phyloP scores from a whole-genome alignment of 768 basidiomycete genomes.

The Pisolithus orientalis region DNA sequence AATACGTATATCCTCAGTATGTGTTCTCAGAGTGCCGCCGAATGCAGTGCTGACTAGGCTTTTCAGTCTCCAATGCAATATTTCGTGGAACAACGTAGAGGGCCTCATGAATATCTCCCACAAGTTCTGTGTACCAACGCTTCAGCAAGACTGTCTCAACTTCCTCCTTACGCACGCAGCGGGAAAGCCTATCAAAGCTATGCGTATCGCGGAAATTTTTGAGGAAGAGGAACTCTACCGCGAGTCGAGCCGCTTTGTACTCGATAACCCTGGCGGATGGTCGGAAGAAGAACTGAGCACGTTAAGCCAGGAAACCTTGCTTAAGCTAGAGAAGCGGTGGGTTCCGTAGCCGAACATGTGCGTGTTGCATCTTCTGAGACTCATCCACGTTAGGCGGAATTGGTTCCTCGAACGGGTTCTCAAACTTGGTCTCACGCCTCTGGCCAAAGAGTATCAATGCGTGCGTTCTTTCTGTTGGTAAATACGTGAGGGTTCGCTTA shows the following conservation, averaged over 20 bases:
- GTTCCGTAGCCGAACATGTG: constrained; percentile 7
- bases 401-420: constrained; percentile 96
- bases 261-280: constrained; percentile 90
- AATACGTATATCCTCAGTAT: constrained; percentile 90
- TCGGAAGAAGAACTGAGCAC: constrained; percentile 74
- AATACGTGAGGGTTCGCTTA: not conserved
- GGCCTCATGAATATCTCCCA: constrained; percentile 86
- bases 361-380: not conserved
- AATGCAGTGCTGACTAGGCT: constrained; percentile 2
- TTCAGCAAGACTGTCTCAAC: constrained; percentile 76
- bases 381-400: constrained; percentile 50
- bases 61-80: constrained; percentile 77
- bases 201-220: constrained; percentile 87
- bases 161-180: constrained; percentile 92
- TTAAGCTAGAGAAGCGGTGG: constrained; percentile 85
- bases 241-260: constrained; percentile 85
- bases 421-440: constrained; percentile 79
- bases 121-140: constrained; percentile 77
- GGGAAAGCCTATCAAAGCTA: constrained; percentile 86
- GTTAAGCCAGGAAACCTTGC: constrained; percentile 71
- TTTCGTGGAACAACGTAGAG: constrained; percentile 94
- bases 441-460: constrained; percentile 95
- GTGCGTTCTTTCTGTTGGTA: constrained; percentile 36
- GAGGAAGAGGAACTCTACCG: constrained; percentile 87
- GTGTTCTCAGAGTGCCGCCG: constrained; percentile 17